A percentile compares a stretch with the other conserved stretches of the same genome.
Conservation (phyloP, 306 rosid genomes). For the Senna tora region DNA sequence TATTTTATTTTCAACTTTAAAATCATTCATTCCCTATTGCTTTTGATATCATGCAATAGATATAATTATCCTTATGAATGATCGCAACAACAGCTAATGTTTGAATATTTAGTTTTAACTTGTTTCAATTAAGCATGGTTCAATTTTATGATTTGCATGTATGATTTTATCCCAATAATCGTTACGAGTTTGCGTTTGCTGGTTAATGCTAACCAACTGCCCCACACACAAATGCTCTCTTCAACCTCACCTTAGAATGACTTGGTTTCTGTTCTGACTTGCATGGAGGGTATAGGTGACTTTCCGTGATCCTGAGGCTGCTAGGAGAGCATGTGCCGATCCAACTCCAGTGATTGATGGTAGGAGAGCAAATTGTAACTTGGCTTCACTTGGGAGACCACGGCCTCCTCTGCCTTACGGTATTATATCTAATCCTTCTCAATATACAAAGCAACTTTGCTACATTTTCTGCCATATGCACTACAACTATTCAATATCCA, state of each 20-base stretch:
- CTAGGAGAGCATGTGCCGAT: conserved; percentile 88
- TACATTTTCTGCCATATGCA: background rate
- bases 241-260: conserved; percentile 46
- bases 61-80: background rate
- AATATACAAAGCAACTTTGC: background rate
- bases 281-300: conserved; percentile 98
- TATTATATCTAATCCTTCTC: conserved; percentile 27
- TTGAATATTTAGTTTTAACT: background rate
- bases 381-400: conserved; percentile 91
- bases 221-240: background rate
- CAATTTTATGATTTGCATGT: background rate
- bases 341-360: conserved; percentile 89
- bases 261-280: conserved; percentile 63
- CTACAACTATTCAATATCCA: background rate
- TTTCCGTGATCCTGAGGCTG: conserved; percentile 92
- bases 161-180: background rate
- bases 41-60: background rate
- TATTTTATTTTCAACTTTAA: conserved; percentile 14
- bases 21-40: background rate
- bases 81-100: background rate
- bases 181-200: background rate
- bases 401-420: conserved; percentile 70
- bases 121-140: background rate
- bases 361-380: conserved; percentile 90
- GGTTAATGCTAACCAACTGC: background rate